Evolutionary conservation across 2,329 filamentous ascomycete species (phyloP).

Genomic region (Microsporum audouinii): DNA sequence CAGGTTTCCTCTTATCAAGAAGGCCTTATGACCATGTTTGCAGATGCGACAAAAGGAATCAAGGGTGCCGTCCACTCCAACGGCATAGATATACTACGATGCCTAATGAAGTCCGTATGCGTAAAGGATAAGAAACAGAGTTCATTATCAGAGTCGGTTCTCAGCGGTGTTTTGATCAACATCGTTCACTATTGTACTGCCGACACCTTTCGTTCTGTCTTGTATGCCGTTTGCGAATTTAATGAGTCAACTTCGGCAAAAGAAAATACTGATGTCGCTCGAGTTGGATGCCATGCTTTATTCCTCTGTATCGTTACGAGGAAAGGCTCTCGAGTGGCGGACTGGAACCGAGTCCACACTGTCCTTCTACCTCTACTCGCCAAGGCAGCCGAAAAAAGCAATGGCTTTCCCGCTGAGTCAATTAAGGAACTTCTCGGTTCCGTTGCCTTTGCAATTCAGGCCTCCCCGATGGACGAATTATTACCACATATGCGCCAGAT

Average conservation of each 20-base stretch:
- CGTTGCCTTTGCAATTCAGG: constrained; percentile 56
- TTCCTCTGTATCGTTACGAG: constrained; percentile 66
- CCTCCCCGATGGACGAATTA: constrained; percentile 66
- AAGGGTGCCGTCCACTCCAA: constrained; percentile 49
- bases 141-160: constrained; percentile 45
- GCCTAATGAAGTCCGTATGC: constrained; percentile 33
- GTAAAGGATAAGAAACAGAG: constrained; percentile 22
- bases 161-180: constrained; percentile 66
- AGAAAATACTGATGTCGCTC: constrained; percentile 24
- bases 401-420: constrained; percentile 19
- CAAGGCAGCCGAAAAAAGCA: constrained; percentile 18
- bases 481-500: constrained; percentile 59
- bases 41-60: constrained; percentile 61
- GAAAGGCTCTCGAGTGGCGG: constrained; percentile 59
- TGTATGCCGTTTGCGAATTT: constrained; percentile 50
- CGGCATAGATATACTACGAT: constrained; percentile 42
- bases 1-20: constrained; percentile 56
- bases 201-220: constrained; percentile 60
- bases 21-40: constrained; percentile 83
- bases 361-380: constrained; percentile 45
- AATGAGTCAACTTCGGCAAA: constrained; percentile 26
- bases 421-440: constrained; percentile 34
- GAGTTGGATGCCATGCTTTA: constrained; percentile 29
- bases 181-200: constrained; percentile 69
- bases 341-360: constrained; percentile 59